phyloP scores from a whole-genome alignment of 352 stramenopile species.

The Phytopythium oedochilum region DNA sequence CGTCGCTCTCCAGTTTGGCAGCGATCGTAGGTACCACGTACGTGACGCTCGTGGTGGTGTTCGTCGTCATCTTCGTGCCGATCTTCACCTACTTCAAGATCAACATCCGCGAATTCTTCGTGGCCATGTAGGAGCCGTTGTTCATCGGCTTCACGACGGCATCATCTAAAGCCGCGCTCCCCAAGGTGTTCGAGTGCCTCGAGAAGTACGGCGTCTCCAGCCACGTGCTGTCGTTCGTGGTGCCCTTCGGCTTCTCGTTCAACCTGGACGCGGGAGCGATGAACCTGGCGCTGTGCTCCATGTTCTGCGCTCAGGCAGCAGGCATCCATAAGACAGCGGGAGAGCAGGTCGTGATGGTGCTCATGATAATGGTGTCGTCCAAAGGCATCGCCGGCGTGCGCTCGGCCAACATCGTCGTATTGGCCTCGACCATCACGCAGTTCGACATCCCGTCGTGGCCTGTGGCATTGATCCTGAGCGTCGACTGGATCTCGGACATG shows the following conservation, averaged over 20 bases:
- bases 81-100: constrained; percentile 46
- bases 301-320: constrained; percentile 54
- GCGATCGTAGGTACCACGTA: constrained; percentile 42
- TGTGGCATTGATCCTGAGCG: constrained; percentile 45
- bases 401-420: constrained; percentile 39
- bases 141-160: constrained; percentile 60
- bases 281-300: constrained; percentile 37
- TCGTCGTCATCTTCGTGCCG: constrained; percentile 36
- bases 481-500: constrained; percentile 65
- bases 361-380: constrained; percentile 57
- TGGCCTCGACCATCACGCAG: constrained; percentile 42
- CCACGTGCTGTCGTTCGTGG: constrained; percentile 49
- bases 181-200: constrained; percentile 54
- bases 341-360: constrained; percentile 56
- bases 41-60: constrained; percentile 40
- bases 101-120: constrained; percentile 35
- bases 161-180: constrained; percentile 46
- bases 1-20: constrained; percentile 26
- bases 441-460: constrained; percentile 57
- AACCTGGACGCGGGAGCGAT: constrained; percentile 54
- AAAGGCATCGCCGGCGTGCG: constrained; percentile 50
- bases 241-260: constrained; percentile 64
- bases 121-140: constrained; percentile 44
- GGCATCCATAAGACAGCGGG: constrained; percentile 39
- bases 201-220: constrained; percentile 44